phyloP scores from a whole-genome alignment of 2,329 filamentous ascomycete genomes.

The Aciculosporium take region DNA sequence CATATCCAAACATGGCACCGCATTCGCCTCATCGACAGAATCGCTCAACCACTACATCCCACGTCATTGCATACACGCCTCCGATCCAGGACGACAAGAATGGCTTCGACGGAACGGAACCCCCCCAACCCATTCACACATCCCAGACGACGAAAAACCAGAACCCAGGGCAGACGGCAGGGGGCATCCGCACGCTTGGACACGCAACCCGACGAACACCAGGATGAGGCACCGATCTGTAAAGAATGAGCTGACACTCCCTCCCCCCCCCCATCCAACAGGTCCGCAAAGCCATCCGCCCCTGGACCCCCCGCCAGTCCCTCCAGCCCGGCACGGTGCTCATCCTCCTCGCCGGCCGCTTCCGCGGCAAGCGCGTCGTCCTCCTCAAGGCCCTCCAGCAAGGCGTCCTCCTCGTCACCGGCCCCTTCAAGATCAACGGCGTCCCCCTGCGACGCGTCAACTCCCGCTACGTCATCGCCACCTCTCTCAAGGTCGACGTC shows the following conservation, averaged over 20 bases:
- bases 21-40: no score
- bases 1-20: no score
- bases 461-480: constrained; percentile 86
- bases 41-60: no score
- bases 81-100: neutral
- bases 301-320: constrained; percentile 73
- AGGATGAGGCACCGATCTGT: no score
- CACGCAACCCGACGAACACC: no score
- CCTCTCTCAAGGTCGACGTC: constrained; percentile 73
- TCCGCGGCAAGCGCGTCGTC: constrained; percentile 99
- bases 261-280: constrained; percentile 26
- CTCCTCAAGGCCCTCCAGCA: constrained; percentile 96
- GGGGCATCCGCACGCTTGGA: no score
- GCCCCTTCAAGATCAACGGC: constrained; percentile 99
- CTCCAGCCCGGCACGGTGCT: constrained; percentile 92
- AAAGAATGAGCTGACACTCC: constrained; percentile 11
- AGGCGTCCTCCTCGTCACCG: constrained; percentile 97
- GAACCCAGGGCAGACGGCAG: constrained; percentile 1
- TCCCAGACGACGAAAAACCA: neutral
- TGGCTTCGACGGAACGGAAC: no score
- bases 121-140: no score
- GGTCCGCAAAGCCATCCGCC: constrained; percentile 87
- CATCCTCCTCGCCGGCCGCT: constrained; percentile 97
- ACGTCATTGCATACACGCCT: no score
- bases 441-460: constrained; percentile 92